Evolutionary conservation across 805 yeast species (phyloP).

Genomic region (Ogataea haglerorum): DNA sequence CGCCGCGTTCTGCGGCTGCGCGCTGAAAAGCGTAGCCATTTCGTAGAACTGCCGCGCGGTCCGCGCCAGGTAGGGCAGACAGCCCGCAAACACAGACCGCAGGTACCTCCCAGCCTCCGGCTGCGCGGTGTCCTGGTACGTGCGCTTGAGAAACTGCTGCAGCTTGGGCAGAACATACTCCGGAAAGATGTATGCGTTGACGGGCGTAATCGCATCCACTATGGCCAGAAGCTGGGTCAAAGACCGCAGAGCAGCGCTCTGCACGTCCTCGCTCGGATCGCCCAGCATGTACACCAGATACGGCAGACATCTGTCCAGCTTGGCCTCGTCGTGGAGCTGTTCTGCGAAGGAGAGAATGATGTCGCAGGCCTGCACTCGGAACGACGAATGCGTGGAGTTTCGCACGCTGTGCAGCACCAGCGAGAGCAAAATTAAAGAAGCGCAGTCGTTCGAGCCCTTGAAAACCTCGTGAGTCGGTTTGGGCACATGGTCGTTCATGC

Average conservation of each 20-base stretch:
- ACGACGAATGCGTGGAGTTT: constrained; percentile 55
- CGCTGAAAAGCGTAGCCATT: constrained; percentile 49
- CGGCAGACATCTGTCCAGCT: constrained; percentile 82
- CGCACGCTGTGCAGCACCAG: constrained; percentile 58
- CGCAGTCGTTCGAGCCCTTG: constrained; percentile 34
- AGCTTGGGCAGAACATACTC: constrained; percentile 81
- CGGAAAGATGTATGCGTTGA: constrained; percentile 72
- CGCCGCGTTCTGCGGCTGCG: constrained; percentile 16
- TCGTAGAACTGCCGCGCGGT: constrained; percentile 63
- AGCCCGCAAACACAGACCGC: constrained; percentile 65
- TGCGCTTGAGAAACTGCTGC: constrained; percentile 37
- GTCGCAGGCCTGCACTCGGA: constrained; percentile 69
- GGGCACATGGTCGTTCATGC: constrained; percentile 47
- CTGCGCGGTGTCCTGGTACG: constrained; percentile 28
- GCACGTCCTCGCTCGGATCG: constrained; percentile 63
- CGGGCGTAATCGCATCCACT: constrained; percentile 64
- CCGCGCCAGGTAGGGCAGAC: constrained; percentile 69
- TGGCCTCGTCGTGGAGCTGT: constrained; percentile 73
- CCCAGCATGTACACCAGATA: constrained; percentile 70
- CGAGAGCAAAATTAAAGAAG: constrained; percentile 56
- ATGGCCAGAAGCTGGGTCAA: constrained; percentile 64
- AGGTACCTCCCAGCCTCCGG: constrained; percentile 37
- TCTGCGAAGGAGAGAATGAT: constrained; percentile 74
- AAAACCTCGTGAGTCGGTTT: constrained; percentile 33
- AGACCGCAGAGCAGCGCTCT: constrained; percentile 59